Percentiles rank a stretch among this genome's conserved stretches.
Conservation (phyloP, 2,329 filamentous ascomycete genomes). For the Cladophialophora carrionii region DNA sequence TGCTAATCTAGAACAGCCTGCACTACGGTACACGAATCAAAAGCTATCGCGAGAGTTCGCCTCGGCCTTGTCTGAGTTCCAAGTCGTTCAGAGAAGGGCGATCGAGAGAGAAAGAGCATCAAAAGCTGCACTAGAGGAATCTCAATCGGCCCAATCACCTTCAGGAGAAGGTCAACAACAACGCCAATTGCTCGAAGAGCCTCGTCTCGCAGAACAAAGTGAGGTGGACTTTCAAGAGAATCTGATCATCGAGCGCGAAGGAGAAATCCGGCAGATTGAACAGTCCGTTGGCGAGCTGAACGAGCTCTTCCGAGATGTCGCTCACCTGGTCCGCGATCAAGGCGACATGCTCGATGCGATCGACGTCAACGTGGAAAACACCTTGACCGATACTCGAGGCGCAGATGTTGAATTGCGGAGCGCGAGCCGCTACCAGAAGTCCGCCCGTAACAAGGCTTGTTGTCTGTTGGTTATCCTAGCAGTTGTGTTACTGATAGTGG, state of each 20-base stretch:
- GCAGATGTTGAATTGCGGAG: constrained; percentile 84
- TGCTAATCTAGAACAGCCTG: constrained; percentile 62
- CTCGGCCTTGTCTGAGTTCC: constrained; percentile 84
- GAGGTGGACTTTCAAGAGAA: constrained; percentile 98
- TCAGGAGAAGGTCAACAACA: constrained; percentile 57
- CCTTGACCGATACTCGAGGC: constrained; percentile 77
- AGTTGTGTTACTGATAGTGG: constrained; percentile 84
- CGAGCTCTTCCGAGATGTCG: constrained; percentile 96
- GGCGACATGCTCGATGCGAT: constrained; percentile 87
- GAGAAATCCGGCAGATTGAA: constrained; percentile 96
- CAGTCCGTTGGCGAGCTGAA: constrained; percentile 94
- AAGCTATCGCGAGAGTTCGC: constrained; percentile 95
- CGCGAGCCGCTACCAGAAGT: constrained; percentile 91
- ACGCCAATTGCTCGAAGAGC: constrained; percentile 74
- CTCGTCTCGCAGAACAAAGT: constrained; percentile 82
- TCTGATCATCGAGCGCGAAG: constrained; percentile 92
- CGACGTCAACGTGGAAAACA: constrained; percentile 81
- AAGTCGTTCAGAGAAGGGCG: constrained; percentile 83
- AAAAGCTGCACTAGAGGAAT: constrained; percentile 72
- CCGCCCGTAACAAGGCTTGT: constrained; percentile 90
- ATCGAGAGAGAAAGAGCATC: constrained; percentile 92
- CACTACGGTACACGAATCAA: constrained; percentile 94
- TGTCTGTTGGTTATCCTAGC: constrained; percentile 86
- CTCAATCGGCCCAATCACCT: constrained; percentile 39
- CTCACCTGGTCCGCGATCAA: constrained; percentile 93